Percentiles rank a stretch among this genome's conserved stretches.
Conservation (phyloP, 116 monocot species). For the Trichopus zeylanicus region DNA sequence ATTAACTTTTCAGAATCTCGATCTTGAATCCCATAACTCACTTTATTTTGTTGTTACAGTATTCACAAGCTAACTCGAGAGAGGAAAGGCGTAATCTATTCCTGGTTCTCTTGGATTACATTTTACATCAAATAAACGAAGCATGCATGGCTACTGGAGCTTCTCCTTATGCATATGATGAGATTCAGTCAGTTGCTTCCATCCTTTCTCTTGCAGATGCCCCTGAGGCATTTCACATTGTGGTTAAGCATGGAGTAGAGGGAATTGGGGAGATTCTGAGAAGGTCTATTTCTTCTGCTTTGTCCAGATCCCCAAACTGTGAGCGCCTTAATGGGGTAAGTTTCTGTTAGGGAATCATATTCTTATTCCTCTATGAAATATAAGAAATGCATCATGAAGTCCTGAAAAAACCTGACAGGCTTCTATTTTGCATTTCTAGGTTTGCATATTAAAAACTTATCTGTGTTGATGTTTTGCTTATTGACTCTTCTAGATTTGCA, state of each 20-base stretch:
- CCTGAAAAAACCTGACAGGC: too few relatives aligned
- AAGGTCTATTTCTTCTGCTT: constrained; percentile 49
- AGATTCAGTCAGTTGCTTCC: constrained; percentile 60
- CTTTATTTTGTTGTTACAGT: constrained; percentile 46
- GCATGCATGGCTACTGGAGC: constrained; percentile 38
- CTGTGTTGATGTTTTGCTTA: too few relatives aligned
- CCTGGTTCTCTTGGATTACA: constrained; percentile 78
- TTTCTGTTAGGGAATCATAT: not conserved
- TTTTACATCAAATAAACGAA: constrained; percentile 69
- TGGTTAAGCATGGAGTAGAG: constrained; percentile 83
- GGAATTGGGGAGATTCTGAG: constrained; percentile 75
- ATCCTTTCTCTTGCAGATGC: constrained; percentile 76
- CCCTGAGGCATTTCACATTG: constrained; percentile 83
- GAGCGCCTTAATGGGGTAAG: constrained; percentile 68
- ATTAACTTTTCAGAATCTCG: not conserved
- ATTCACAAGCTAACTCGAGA: constrained; percentile 71
- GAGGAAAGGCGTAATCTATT: constrained; percentile 88
- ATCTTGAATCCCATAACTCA: too few relatives aligned
- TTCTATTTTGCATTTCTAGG: too few relatives aligned
- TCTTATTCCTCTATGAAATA: not conserved
- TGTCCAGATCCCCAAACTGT: constrained; percentile 54
- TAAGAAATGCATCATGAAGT: too few relatives aligned
- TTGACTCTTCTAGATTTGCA: too few relatives aligned
- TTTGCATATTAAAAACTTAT: too few relatives aligned
- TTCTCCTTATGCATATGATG: constrained; percentile 49